Conservation (phyloP, 148 eudicot species). For the Hydrangea macrophylla region DNA sequence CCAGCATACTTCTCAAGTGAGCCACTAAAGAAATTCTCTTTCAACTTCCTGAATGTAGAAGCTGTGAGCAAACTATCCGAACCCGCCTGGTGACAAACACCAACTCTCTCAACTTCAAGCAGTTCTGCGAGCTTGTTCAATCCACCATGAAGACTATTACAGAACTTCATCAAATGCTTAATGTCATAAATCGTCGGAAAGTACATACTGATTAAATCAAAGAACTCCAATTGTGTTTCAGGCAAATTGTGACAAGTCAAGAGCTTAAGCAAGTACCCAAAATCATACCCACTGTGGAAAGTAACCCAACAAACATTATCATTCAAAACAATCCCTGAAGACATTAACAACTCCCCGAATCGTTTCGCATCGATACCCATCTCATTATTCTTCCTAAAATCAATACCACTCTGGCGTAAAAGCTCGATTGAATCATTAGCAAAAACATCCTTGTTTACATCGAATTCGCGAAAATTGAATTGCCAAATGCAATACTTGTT, state of each 20-base stretch:
- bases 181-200: conserved; percentile 53
- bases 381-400: conserved; percentile 34
- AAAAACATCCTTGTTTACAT: conserved; percentile 36
- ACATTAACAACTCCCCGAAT: conserved; percentile 54
- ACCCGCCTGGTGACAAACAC: conserved; percentile 55
- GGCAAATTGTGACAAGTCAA: conserved; percentile 42
- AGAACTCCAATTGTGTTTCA: conserved; percentile 39
- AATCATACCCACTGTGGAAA: conserved; percentile 52
- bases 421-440: conserved; percentile 44
- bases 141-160: conserved; percentile 51
- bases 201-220: conserved; percentile 31
- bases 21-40: conserved; percentile 47
- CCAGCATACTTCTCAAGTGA: conserved; percentile 57
- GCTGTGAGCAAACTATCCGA: conserved; percentile 62
- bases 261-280: conserved; percentile 52
- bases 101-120: conserved; percentile 56
- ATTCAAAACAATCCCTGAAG: conserved; percentile 48
- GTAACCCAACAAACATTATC: conserved; percentile 46
- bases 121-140: conserved; percentile 58
- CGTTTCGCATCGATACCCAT: conserved; percentile 36
- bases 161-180: conserved; percentile 52
- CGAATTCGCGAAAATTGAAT: conserved; percentile 45
- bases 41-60: conserved; percentile 56
- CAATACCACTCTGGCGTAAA: conserved; percentile 44
- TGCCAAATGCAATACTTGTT: conserved; percentile 45